Evolutionary conservation across 306 rosid genomes (phyloP), one percentile per base, ranked within the genome.

Genomic region (Vigna hirtella): DNA sequence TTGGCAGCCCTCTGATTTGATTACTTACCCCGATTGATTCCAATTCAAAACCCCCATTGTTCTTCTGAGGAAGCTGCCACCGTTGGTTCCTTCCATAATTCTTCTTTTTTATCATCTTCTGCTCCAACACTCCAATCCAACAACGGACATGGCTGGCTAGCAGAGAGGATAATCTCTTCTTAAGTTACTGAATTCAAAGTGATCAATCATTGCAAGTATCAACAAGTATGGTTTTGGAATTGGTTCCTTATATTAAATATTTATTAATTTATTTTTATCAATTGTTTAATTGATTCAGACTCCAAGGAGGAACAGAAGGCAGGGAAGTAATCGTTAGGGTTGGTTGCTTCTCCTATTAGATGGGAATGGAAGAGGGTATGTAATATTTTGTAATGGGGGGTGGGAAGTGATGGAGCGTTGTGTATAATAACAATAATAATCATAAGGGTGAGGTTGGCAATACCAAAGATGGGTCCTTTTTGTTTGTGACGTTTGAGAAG

Each of bases 1-100:
- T 6, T 95, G 99, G 99, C 98, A 91, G 66, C 97, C 99, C 72
- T 87, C 80, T 0, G 91, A 90, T 85, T 78, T 69, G 73, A 74
- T 78, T 48, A 28, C 81, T 69, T 81, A 52, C 4, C 3, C 17
- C 9, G 77, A 75, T 75, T 67, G 34, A 55, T 3, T 20, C 24
- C 15, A 3, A 1, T 9, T 20, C 20, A 9, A 20, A 9, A 20
- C 24, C 22, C 62, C 12, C 20, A 9, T 42, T 2, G 0, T 49
- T 49, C 1, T 13, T 3, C 1, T 53, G 28, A 52, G 55, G 28
- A 52, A 17, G 76, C 56, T 15, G 2, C 49, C 14, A 43, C 4
- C 14, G 9, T 8, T 40, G 12, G 5, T 12, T 45, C 50, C 9
- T 16, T 50, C 6, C 8, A 49, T 15, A 0, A 49, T 49, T 49